Evolutionary conservation across 139 green algal genomes (phyloP), one percentile per base, ranked within the genome.

Genomic region (Chlorella vulgaris): DNA sequence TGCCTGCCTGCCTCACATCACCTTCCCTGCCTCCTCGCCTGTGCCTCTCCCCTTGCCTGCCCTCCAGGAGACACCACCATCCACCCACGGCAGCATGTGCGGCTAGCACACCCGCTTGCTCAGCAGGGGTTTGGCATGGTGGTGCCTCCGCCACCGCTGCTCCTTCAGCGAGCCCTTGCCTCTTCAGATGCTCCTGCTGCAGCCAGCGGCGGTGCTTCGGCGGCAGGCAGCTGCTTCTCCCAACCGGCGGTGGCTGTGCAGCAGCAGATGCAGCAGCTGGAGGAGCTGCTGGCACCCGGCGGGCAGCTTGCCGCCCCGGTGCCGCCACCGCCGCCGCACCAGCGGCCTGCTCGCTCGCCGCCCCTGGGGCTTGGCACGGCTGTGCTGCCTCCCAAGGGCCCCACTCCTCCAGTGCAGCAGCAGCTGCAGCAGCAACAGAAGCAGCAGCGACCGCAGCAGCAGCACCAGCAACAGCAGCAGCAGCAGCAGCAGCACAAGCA

Each of bases 81-180:
- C 29, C 62, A 76, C n/a, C 13, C 42, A 5, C 8, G 29, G 0
- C 42, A 62, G 15, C 3, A 10, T 2, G 69, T 76, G 43, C 69
- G 69, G n/a, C 69, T 42, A 13, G 43, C 43, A 7, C 43, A 76
- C 29, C 69, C 69, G 0, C 8, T 63, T 7, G 7, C 35, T 13
- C 26, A 26, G 2, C n/a, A 62, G 4, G 69, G 69, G n/a, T 76
- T 76, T 31, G 69, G 69, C 69, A 76, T 76, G 69, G 28, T 76
- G 10, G 15, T 35, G 10, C 66, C 51, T 35, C 66, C 10, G 66
- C 36, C 5, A 36, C 66, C 5, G 66, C 7, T 1, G 36, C 19
- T 24, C 28, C 7, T 4, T 42, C 42, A 31, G 1, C 29, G 39
- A 8, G 47, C 15, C 13, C 15, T 58, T 58, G 47, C 47, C 15